These are phyloP conservation scores for Aspergillus indologenus DNA, from an alignment of 495 filamentous ascomycete species.

Conservation along the genomic window DNA sequence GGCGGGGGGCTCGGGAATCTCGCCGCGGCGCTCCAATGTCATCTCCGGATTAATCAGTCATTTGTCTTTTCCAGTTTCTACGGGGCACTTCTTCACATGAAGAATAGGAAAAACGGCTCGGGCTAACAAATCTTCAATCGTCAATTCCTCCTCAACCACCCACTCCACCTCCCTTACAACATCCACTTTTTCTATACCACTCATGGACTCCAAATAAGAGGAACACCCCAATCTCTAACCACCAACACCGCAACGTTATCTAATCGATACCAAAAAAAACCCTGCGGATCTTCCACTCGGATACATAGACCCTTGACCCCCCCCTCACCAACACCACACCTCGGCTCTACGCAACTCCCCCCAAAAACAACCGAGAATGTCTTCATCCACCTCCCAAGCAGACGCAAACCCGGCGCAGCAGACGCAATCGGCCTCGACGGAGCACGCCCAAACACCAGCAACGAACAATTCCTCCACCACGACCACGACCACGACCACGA, in stretches of 20 bases:
- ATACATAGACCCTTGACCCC: neutral
- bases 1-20: too few species aligned
- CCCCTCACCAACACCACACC: neutral
- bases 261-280: too few species aligned
- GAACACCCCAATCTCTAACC: too few species aligned
- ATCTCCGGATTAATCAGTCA: neutral
- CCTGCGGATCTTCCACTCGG: too few species aligned
- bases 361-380: neutral
- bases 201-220: too few species aligned
- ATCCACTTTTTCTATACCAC: too few species aligned
- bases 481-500: neutral
- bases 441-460: too few species aligned
- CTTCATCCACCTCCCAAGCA: slow-evolving; percentile 11
- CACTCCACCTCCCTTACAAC: neutral
- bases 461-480: neutral
- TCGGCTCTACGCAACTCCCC: neutral
- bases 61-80: neutral
- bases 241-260: too few species aligned
- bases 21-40: neutral
- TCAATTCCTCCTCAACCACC: too few species aligned
- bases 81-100: slow-evolving; percentile 11
- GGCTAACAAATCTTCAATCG: too few species aligned
- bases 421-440: neutral
- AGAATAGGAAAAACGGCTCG: too few species aligned
- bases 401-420: neutral